Conservation (phyloP, 257 asterid genomes). For the Rehmannia glutinosa region DNA sequence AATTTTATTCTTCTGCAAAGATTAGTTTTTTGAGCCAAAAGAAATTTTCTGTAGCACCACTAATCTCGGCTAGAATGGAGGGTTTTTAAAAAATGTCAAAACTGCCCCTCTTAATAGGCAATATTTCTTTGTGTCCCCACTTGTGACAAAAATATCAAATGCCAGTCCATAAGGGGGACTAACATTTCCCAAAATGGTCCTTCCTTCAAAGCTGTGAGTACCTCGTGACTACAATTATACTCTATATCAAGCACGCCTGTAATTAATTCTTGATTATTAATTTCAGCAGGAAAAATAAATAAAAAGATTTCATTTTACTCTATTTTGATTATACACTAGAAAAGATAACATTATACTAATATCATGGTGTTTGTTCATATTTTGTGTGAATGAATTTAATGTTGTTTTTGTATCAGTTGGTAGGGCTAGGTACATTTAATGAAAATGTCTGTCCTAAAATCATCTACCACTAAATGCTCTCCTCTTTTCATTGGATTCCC, state of each 20-base stretch:
- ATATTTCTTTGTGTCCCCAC: too few relatives aligned
- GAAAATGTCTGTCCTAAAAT: constrained; percentile 12
- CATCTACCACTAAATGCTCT: constrained; percentile 6
- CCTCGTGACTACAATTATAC: constrained; percentile 37
- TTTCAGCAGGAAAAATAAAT: too few relatives aligned
- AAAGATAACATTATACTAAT: too few relatives aligned
- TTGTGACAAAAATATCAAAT: too few relatives aligned
- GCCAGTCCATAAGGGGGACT: too few relatives aligned
- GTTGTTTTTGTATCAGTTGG: constrained; percentile 6
- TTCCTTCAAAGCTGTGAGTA: constrained; percentile 12
- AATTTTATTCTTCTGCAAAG: not conserved
- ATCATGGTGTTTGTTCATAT: not conserved
- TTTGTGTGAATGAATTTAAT: constrained; percentile 30
- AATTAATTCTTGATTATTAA: too few relatives aligned
- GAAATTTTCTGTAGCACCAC: too few relatives aligned
- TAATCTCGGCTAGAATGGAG: constrained; percentile 47
- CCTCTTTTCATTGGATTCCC: constrained; percentile 48
- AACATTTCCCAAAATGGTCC: constrained; percentile 18
- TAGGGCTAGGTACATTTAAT: constrained; percentile 19
- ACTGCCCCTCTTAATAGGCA: constrained; percentile 29
- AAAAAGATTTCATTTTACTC: not conserved
- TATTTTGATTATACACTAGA: constrained; percentile 9
- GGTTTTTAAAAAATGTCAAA: constrained; percentile 24
- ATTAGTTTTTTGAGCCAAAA: too few relatives aligned
- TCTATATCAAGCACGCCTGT: too few relatives aligned